Percentiles rank a stretch among this genome's conserved stretches.
Evolutionary conservation across 192 early-diverging fungal species (phyloP).

Genomic region (Obelidium mucronatum): DNA sequence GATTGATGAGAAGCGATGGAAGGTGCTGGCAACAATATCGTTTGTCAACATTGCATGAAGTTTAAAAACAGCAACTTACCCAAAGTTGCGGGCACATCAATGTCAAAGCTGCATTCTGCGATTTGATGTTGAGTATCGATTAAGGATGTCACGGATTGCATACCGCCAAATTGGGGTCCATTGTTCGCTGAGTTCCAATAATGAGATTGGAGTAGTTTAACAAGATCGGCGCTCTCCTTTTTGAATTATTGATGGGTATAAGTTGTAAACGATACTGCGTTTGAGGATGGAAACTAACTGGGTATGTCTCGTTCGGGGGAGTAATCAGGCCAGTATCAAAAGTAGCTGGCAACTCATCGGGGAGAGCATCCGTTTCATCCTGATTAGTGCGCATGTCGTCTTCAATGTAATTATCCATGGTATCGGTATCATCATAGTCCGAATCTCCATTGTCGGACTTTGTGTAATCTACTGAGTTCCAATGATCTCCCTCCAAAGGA

Average conservation of each 20-base stretch:
- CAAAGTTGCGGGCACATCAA: conserved; percentile 4
- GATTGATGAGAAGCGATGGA: conserved; percentile 17
- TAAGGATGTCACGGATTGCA: no score
- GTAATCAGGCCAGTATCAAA: no score
- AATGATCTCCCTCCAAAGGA: conserved; percentile 25
- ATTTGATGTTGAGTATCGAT: background rate
- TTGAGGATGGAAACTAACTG: no score
- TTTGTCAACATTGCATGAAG: background rate
- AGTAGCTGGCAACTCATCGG: no score
- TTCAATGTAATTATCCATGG: background rate
- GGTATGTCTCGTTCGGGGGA: no score
- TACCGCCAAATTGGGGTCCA: no score
- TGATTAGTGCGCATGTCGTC: background rate
- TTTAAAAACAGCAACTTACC: conserved; percentile 9
- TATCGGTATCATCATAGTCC: conserved; percentile 1
- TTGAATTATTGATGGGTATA: no score
- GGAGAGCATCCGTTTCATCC: no score
- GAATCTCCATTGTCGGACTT: background rate
- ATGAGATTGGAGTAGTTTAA: background rate
- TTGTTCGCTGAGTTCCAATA: background rate
- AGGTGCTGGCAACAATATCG: conserved; percentile 20
- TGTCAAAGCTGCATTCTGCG: conserved; percentile 13
- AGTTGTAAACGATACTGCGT: no score
- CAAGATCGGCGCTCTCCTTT: no score
- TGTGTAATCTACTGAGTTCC: conserved; percentile 10